Conservation (phyloP, 306 rosid genomes). For the Macrotyloma uniflorum region DNA sequence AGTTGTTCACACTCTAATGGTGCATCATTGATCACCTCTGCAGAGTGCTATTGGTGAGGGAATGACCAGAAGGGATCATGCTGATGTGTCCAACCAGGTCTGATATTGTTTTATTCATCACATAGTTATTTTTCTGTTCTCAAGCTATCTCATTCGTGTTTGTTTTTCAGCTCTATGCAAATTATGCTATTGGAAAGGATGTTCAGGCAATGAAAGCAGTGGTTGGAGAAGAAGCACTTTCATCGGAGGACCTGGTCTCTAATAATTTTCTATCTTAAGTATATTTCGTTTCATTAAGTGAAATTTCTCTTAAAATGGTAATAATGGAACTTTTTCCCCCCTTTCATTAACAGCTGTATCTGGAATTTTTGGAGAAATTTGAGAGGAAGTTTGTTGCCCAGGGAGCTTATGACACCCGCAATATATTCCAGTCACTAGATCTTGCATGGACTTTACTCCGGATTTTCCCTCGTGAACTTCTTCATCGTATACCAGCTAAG, state of each 20-base stretch:
- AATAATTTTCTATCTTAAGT: constrained; percentile 5
- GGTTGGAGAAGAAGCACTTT: constrained; percentile 99
- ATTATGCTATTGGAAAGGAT: constrained; percentile 99
- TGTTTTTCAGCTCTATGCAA: constrained; percentile 86
- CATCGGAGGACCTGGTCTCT: constrained; percentile 95
- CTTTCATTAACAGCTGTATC: constrained; percentile 67
- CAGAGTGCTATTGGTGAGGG: constrained; percentile 99
- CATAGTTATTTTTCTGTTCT: background rate
- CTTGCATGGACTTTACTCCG: constrained; percentile 98
- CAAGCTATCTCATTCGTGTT: constrained; percentile 30
- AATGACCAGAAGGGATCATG: constrained; percentile 96
- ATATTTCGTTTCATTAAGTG: constrained; percentile 11
- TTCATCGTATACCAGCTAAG: constrained; percentile 98
- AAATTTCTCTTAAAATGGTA: constrained; percentile 17
- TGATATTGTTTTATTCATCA: constrained; percentile 30
- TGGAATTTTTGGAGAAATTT: constrained; percentile 99
- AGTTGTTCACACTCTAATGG: constrained; percentile 21
- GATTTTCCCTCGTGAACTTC: constrained; percentile 99
- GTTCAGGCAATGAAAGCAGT: constrained; percentile 99
- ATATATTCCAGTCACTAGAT: constrained; percentile 96
- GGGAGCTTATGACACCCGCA: constrained; percentile 99
- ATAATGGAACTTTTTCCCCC: constrained; percentile 20
- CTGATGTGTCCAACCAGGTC: constrained; percentile 99
- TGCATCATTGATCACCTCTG: constrained; percentile 40
- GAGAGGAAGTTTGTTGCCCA: constrained; percentile 97